A percentile compares a stretch with the other conserved stretches of the same genome.
phyloP scores from a whole-genome alignment of 1,284 basidiomycete genomes.

The Ustilago cynodontis region DNA sequence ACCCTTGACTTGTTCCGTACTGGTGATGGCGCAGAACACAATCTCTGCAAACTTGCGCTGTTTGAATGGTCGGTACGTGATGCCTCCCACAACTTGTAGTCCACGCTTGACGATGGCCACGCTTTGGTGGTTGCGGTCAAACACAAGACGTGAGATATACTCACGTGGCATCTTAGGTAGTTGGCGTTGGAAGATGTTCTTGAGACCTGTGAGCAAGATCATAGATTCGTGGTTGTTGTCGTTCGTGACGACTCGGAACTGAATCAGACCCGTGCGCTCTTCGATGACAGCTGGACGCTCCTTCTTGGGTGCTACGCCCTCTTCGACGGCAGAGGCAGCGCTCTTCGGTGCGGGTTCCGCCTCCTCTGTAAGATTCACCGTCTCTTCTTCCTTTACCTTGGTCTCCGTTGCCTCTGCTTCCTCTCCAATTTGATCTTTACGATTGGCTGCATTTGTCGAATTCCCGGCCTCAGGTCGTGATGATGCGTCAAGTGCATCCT shows the following conservation, averaged over 20 bases:
- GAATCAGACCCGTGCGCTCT: conserved; percentile 84
- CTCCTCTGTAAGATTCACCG: conserved; percentile 45
- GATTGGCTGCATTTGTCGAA: not conserved
- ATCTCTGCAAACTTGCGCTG: conserved; percentile 97
- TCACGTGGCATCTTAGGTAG: conserved; percentile 99
- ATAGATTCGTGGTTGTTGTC: conserved; percentile 78
- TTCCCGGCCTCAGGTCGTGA: conserved; percentile 1
- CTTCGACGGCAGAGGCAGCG: conserved; percentile 45
- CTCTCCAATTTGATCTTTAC: not conserved
- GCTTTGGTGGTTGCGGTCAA: conserved; percentile 89
- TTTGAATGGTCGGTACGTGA: conserved; percentile 96
- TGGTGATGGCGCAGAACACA: conserved; percentile 97
- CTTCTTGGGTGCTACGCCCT: conserved; percentile 47
- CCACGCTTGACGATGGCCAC: conserved; percentile 96
- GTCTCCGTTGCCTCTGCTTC: conserved; percentile 12
- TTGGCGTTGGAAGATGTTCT: conserved; percentile 97
- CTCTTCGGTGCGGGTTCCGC: conserved; percentile 39
- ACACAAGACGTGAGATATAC: conserved; percentile 95
- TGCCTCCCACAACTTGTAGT: conserved; percentile 95
- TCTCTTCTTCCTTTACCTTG: conserved; percentile 46
- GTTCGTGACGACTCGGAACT: conserved; percentile 87
- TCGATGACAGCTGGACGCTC: conserved; percentile 80
- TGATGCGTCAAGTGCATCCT: conserved; percentile 8
- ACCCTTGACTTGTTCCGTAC: conserved; percentile 97
- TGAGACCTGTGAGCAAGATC: conserved; percentile 90